Conservation (phyloP, 2,329 filamentous ascomycete species). For the Aspergillus tubingensis region DNA sequence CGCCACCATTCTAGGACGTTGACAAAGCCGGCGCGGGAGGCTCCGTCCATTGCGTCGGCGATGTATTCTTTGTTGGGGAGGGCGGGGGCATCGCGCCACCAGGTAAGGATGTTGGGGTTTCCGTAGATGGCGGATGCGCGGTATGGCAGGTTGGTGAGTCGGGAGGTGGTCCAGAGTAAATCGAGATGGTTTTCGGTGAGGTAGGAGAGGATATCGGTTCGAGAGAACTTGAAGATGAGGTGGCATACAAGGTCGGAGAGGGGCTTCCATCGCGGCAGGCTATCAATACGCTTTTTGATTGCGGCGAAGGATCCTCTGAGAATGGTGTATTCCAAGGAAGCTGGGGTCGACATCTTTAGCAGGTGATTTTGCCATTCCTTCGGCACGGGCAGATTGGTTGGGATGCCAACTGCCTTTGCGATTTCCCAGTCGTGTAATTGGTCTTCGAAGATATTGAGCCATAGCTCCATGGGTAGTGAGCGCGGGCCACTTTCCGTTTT, state of each 20-base stretch:
- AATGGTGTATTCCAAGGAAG: constrained; percentile 81
- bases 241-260: constrained; percentile 81
- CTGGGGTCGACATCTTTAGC: constrained; percentile 65
- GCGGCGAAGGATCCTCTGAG: constrained; percentile 70
- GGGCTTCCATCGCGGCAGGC: constrained; percentile 68
- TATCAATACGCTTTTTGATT: constrained; percentile 71
- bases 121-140: constrained; percentile 88
- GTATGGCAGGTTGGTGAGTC: constrained; percentile 77
- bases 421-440: constrained; percentile 88
- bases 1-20: constrained; percentile 92
- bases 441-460: constrained; percentile 79
- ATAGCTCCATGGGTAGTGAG: constrained; percentile 77
- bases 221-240: constrained; percentile 87
- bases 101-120: constrained; percentile 80
- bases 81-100: constrained; percentile 82
- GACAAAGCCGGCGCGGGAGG: constrained; percentile 81
- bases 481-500: constrained; percentile 25
- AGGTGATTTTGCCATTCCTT: constrained; percentile 69
- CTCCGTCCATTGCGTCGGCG: constrained; percentile 80
- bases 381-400: constrained; percentile 74
- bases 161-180: constrained; percentile 84
- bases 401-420: constrained; percentile 76
- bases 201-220: constrained; percentile 75
- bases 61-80: constrained; percentile 87
- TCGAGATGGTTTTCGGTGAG: constrained; percentile 68